These are phyloP conservation scores for Arthrobotrys megalospora DNA, from an alignment of 2,329 filamentous ascomycete genomes.

Conservation along the genomic window DNA sequence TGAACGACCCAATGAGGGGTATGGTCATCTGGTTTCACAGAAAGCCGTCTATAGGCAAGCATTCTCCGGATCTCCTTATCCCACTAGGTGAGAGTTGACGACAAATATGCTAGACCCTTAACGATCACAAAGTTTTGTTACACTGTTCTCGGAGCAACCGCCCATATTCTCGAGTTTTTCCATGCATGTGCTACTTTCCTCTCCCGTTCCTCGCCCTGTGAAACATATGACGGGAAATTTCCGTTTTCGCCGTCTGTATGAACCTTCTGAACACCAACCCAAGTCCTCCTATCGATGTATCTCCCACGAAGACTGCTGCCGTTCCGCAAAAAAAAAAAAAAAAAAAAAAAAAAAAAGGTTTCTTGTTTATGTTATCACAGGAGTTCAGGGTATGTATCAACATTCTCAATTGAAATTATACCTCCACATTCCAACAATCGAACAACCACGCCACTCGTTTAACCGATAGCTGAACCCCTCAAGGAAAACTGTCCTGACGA, in stretches of 20 bases:
- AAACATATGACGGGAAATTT: conserved; percentile 49
- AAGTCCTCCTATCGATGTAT: conserved; percentile 14
- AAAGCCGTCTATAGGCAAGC: conserved; percentile 31
- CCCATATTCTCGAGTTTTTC: conserved; percentile 57
- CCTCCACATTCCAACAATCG: conserved; percentile 35
- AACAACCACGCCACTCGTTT: conserved; percentile 34
- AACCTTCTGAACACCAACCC: conserved; percentile 19
- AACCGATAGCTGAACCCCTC: conserved; percentile 36
- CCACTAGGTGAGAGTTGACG: conserved; percentile 9
- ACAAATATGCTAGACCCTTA: conserved; percentile 34
- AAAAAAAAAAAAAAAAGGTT: conserved; percentile 21
- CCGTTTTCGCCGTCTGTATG: conserved; percentile 35
- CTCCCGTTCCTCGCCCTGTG: conserved; percentile 43
- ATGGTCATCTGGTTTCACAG: conserved; percentile 12
- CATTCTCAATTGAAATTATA: conserved; percentile 35
- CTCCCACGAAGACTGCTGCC: neutral
- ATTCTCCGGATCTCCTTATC: conserved; percentile 16
- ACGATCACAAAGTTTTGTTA: conserved; percentile 61
- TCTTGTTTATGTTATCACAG: conserved; percentile 16
- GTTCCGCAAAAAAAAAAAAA: conserved; percentile 17
- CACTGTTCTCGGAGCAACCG: conserved; percentile 48
- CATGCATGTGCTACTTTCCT: conserved; percentile 38
- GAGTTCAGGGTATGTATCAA: conserved; percentile 19
- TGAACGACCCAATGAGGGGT: conserved; percentile 1
- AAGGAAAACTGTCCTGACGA: conserved; percentile 24